Evolutionary conservation across 495 filamentous ascomycete species (phyloP), one percentile per base, ranked within the genome.

Genomic region (Mytilinidion resinicola): DNA sequence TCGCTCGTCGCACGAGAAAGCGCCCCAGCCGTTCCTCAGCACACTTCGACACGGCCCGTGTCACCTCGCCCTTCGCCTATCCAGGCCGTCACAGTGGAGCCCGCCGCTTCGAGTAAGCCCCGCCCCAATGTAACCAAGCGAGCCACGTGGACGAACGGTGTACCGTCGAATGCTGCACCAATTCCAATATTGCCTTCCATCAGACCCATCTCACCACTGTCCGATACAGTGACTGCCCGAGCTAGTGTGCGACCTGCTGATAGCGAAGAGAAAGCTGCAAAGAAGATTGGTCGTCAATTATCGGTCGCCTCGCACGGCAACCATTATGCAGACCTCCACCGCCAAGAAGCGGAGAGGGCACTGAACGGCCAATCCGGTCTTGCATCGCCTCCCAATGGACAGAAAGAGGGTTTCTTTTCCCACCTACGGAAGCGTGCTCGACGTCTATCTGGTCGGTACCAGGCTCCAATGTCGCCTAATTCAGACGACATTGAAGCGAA

Each of bases 141-240:
- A 67, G 82, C 87, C 11, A 96, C 91, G 14, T 96, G 91, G 91
- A 81, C 80, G n/a, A 87, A 86, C 69, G 85, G 86, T 7, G 65
- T 70, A 17, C 78, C 78, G 14, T 82, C 86, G 6, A 95, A 88
- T 68, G 88, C 85, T 34, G 92, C 93, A 41, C 95, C 95, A 5
- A 99, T 99, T 85, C 93, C 90, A 17, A 99, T 99, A 59, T 77
- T 99, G 39, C 95, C 95, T 17, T 96, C 95, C 7, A 97, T 99
- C 51, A 84, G 88, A 47, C 95, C 95, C 17, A 90, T 97, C 19
- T 96, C 93, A 8, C 93, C 93, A 19, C 71, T 99, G 41, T 95
- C 91, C 4, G 89, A 95, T 70, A 84, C 88, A 15, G 90, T 96
- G 19, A 96, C 88, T 33, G 95, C 92, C 1, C 91, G 96, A 73